Percentiles rank a stretch among this genome's conserved stretches.
These are phyloP conservation scores for Fusarium sp. DNA, from an alignment of 2,329 filamentous ascomycete genomes.

Conservation along the genomic window DNA sequence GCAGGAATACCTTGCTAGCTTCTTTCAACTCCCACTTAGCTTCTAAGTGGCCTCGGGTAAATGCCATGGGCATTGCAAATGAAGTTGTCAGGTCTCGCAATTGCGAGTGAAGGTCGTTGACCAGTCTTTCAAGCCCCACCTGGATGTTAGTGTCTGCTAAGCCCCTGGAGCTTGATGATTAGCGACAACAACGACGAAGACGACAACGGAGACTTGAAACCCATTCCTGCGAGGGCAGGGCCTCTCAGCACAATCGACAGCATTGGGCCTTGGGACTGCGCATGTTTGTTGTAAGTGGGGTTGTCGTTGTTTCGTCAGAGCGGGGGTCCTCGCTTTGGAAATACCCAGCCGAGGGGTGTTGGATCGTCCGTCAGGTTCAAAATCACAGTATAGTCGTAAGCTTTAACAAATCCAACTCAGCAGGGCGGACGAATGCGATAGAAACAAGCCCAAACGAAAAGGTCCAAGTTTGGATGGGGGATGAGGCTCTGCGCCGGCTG, in stretches of 20 bases:
- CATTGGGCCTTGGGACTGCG: background rate
- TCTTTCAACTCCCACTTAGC: background rate
- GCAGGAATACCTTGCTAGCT: background rate
- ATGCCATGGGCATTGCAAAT: background rate
- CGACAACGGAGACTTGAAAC: background rate
- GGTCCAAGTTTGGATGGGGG: background rate
- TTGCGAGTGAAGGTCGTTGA: background rate
- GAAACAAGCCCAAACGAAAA: background rate
- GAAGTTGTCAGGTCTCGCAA: background rate
- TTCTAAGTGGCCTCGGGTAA: background rate
- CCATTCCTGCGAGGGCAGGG: background rate
- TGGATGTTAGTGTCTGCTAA: background rate
- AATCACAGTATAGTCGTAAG: background rate
- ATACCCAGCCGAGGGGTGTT: background rate
- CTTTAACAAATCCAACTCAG: background rate
- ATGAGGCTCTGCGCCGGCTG: conserved; percentile 11
- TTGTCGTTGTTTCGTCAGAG: background rate
- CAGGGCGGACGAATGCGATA: background rate
- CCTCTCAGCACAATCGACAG: too few relatives aligned
- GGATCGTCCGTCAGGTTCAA: background rate
- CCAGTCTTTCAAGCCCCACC: conserved; percentile 13
- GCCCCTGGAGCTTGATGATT: background rate
- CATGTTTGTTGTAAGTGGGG: background rate
- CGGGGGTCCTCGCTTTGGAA: conserved; percentile 8
- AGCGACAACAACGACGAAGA: background rate